Base-by-base conservation (phyloP, 192 early-diverging fungal genomes). In the Coemansia sp. region DNA sequence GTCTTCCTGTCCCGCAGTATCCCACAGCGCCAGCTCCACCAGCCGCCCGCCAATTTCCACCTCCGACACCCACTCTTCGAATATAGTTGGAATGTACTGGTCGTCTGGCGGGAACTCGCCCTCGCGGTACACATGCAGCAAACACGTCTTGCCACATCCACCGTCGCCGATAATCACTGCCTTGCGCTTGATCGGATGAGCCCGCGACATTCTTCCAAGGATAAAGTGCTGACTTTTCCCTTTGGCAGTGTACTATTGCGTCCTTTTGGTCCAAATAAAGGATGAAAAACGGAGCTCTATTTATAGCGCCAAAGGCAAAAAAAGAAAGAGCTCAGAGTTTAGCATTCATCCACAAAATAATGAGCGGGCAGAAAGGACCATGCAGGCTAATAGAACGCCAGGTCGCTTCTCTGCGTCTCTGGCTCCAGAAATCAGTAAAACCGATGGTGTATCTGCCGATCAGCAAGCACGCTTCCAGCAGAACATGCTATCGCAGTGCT, bases 1-100 rank as follows among this genome's bases (percentile, higher is more conserved):
- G 74, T 98, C 96, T 82, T 97, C 94, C 67, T 96, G 94, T 87
- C 95, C 71, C 57, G 95, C 94, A 61, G 95, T 97, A 88, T 98
- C 96, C 93, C 94, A 98, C 21, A 98, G 79, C 42, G 90, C 92
- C 36, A 98, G 81, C 76, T 96, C 90, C 18, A 97, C 90, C 52
- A 50, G 60, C 47, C 31, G 61, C 64, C 89, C 90, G 74, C 95
- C 90, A 36, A 90, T 86, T 58, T 90, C 85, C 55, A 98, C 84
- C 60, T 96, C 93, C 26, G 89, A 86, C 47, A 97, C 90, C 64
- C 88, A 92, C 81, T 91, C 96, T 61, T 98, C 95, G 79, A 96
- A 97, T 36, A 96, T 90, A 2, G 95, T 98, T 7, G 95, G 95
- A 17, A 90, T 85, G 74, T 93, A 92, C 17, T 61, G 48, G 59